Conservation (phyloP, 495 filamentous ascomycete genomes). For the Aspergillus avenaceus region DNA sequence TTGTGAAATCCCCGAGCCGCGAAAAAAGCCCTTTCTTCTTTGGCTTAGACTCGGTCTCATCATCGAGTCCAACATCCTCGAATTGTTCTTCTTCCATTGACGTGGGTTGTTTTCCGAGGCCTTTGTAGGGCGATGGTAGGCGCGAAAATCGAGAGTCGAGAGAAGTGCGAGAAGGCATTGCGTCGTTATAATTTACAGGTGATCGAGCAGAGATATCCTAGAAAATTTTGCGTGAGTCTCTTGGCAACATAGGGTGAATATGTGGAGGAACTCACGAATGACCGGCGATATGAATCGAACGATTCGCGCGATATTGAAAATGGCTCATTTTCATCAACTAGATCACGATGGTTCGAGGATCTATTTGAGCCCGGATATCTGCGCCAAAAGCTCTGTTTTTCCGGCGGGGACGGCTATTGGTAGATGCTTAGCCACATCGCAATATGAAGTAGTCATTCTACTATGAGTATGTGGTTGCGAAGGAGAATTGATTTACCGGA, state of each 20-base stretch:
- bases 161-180: slow-evolving; percentile 61
- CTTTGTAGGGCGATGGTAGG: slow-evolving; percentile 45
- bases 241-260: not conserved
- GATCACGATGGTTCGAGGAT: slow-evolving; percentile 65
- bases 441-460: not conserved
- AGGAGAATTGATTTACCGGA: slow-evolving; percentile 55
- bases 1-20: slow-evolving; percentile 67
- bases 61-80: slow-evolving; percentile 86
- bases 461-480: slow-evolving; percentile 4
- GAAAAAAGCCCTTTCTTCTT: slow-evolving; percentile 85
- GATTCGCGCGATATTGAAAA: slow-evolving; percentile 97
- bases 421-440: slow-evolving; percentile 14
- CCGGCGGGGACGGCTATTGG: slow-evolving; percentile 78
- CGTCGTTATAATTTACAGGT: slow-evolving; percentile 59
- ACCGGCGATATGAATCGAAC: slow-evolving; percentile 95
- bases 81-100: slow-evolving; percentile 72
- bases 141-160: slow-evolving; percentile 69
- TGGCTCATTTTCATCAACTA: slow-evolving; percentile 78
- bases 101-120: slow-evolving; percentile 46
- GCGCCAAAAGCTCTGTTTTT: slow-evolving; percentile 83
- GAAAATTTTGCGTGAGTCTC: slow-evolving; percentile 3
- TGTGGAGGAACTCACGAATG: slow-evolving; percentile 66
- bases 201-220: slow-evolving; percentile 93
- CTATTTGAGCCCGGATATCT: slow-evolving; percentile 62
- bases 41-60: slow-evolving; percentile 60